These are phyloP conservation scores for Stipa capillata DNA, from an alignment of 176 grass and related monocot species.

Conservation along the genomic window DNA sequence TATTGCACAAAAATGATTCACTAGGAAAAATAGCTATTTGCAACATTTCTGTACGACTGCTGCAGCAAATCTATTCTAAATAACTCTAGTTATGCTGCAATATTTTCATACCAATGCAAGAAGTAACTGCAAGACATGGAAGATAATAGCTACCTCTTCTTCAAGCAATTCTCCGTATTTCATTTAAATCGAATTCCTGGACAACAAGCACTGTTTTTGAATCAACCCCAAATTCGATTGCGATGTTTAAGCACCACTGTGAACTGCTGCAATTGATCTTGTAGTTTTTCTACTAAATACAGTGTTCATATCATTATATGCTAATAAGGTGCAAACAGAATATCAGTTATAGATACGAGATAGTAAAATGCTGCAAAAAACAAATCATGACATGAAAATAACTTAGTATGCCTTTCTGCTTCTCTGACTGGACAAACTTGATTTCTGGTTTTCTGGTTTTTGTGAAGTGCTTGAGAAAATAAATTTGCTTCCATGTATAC, in stretches of 20 bases:
- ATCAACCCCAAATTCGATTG: not conserved
- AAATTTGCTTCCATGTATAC: not conserved
- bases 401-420: not conserved
- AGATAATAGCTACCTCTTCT: not conserved
- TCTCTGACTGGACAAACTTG: not conserved
- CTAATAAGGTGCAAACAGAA: not conserved
- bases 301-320: too few relatives aligned
- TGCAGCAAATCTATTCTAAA: not conserved
- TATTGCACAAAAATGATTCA: not conserved
- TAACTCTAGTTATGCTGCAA: not conserved
- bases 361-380: not conserved
- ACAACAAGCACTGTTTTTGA: not conserved
- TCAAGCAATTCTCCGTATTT: not conserved
- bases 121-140: not conserved
- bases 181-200: not conserved
- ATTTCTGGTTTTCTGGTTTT: not conserved
- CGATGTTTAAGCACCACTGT: not conserved
- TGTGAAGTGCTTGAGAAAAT: not conserved
- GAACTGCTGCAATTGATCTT: not conserved
- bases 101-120: not conserved
- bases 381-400: not conserved
- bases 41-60: too few relatives aligned
- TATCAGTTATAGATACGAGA: not conserved
- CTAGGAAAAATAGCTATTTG: too few relatives aligned
- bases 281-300: not conserved